phyloP scores from a whole-genome alignment of 345 rosid genomes.

The Linum tenue region DNA sequence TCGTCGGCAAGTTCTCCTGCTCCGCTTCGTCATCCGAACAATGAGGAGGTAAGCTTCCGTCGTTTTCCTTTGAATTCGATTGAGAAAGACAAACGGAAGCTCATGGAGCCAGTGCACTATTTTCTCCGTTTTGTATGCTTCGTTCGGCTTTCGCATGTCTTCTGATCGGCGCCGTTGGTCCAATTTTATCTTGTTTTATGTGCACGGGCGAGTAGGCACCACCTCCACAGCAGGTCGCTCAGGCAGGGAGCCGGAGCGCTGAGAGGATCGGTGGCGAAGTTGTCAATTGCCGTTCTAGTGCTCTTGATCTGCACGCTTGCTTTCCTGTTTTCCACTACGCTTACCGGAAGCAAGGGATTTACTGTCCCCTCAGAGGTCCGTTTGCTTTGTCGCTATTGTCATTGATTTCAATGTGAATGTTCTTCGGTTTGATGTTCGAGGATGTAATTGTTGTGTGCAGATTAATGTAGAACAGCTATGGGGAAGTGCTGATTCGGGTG shows the following conservation, averaged over 20 bases:
- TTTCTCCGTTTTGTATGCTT: no score
- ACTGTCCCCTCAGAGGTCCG: conserved; percentile 43
- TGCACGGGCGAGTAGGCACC: background rate
- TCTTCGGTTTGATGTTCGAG: background rate
- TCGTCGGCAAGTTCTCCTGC: no score
- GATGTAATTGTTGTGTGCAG: conserved; percentile 25
- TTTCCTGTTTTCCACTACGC: conserved; percentile 43
- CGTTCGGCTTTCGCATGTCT: no score
- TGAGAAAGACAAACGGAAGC: no score
- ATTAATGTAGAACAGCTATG: conserved; percentile 71
- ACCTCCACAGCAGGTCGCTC: conserved; percentile 32
- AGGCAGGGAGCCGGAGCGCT: conserved; percentile 46
- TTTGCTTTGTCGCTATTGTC: background rate
- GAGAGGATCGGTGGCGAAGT: conserved; percentile 51
- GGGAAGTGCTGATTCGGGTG: conserved; percentile 77
- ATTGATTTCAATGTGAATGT: background rate
- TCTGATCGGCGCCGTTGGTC: no score
- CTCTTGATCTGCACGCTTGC: conserved; percentile 73
- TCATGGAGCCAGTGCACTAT: no score
- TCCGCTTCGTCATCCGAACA: no score
- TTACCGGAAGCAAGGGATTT: conserved; percentile 35
- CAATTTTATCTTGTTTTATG: background rate
- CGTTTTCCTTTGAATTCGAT: no score
- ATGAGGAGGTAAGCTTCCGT: no score
- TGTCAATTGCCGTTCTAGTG: conserved; percentile 52